A percentile compares a stretch with the other conserved stretches of the same genome.
phyloP scores from a whole-genome alignment of 1,284 basidiomycete species.

The Sanghuangporus baumii region DNA sequence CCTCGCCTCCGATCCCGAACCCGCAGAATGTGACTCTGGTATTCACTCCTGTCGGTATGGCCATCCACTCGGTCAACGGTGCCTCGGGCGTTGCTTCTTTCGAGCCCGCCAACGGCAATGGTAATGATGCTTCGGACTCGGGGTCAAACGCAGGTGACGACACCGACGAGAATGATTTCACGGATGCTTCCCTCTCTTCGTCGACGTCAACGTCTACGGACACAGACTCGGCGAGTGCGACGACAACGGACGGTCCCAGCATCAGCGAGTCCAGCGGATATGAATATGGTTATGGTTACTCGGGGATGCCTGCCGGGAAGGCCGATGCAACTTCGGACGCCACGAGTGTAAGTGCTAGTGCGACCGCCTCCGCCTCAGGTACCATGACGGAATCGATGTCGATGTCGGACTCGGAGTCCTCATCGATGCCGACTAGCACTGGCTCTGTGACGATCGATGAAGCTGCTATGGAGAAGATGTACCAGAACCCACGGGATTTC shows the following conservation, averaged over 20 bases:
- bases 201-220: slow-evolving; percentile 1
- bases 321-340: slow-evolving; percentile 4
- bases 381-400: slow-evolving; percentile 16
- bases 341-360: slow-evolving; percentile 3
- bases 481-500: slow-evolving; percentile 2
- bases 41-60: slow-evolving; percentile 35
- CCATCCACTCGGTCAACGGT: slow-evolving; percentile 23
- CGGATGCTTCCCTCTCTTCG: background rate
- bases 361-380: slow-evolving; percentile 10
- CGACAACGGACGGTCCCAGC: background rate
- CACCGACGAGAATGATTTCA: background rate
- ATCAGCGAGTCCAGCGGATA: background rate
- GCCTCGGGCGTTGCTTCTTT: slow-evolving; percentile 15
- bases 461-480: slow-evolving; percentile 16
- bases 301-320: background rate
- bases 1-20: slow-evolving; percentile 20
- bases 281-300: background rate
- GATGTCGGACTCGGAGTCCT: background rate
- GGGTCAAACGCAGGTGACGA: background rate
- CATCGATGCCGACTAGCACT: background rate
- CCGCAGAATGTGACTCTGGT: slow-evolving; percentile 41
- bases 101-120: slow-evolving; percentile 1
- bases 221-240: background rate
- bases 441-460: slow-evolving; percentile 4
- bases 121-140: background rate